Conservation (phyloP, 345 rosid species). For the Acer negundo region DNA sequence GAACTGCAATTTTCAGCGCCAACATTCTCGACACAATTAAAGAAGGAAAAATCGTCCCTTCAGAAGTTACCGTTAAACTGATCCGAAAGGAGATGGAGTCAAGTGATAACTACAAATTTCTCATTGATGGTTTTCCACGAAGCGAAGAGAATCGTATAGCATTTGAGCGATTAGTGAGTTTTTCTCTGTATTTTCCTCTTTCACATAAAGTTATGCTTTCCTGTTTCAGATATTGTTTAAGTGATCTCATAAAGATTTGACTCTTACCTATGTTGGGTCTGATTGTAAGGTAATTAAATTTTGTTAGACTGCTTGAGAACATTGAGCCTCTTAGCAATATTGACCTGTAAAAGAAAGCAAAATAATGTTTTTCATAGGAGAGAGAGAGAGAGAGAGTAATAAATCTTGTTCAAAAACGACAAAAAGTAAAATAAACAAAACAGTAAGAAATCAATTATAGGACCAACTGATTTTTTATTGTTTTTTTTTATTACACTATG, state of each 20-base stretch:
- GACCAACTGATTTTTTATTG: neutral
- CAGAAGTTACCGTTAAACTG: constrained; percentile 75
- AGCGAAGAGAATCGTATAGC: constrained; percentile 81
- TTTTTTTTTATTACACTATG: neutral
- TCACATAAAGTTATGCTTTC: neutral
- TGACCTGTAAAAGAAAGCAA: neutral
- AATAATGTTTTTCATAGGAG: neutral
- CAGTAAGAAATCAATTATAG: neutral
- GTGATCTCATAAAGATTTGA: neutral
- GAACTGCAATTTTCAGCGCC: constrained; percentile 41
- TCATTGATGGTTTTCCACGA: constrained; percentile 91
- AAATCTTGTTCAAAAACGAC: neutral
- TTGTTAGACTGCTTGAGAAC: constrained; percentile 7
- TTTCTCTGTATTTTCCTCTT: neutral
- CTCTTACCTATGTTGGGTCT: neutral
- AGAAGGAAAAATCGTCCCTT: constrained; percentile 90
- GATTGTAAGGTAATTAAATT: constrained; percentile 9
- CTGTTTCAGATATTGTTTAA: neutral
- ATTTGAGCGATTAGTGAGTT: constrained; percentile 71
- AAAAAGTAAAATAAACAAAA: neutral
- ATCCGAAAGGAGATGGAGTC: constrained; percentile 68
- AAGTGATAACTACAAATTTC: constrained; percentile 53
- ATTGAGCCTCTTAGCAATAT: neutral
- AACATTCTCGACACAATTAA: constrained; percentile 63
- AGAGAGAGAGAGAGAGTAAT: neutral